Evolutionary conservation across 805 yeast genomes (phyloP).

Genomic region (Ogataea henricii): DNA sequence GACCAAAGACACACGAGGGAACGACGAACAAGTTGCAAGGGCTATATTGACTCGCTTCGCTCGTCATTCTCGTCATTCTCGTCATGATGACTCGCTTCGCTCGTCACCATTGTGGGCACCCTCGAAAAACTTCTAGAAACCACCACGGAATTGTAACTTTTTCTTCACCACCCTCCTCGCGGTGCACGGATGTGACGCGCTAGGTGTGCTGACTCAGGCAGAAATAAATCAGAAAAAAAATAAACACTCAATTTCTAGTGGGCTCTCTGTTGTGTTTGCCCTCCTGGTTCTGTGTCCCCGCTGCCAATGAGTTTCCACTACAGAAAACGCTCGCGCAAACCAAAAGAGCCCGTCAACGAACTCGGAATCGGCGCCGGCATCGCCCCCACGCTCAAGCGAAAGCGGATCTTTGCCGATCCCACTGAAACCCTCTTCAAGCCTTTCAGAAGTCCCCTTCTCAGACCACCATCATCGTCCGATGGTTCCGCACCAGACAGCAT

Average conservation of each 20-base stretch:
- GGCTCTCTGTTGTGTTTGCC: not conserved
- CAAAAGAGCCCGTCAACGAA: slow-evolving; percentile 33
- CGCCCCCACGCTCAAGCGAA: slow-evolving; percentile 55
- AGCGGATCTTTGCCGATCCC: slow-evolving; percentile 55
- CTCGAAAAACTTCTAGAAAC: no score
- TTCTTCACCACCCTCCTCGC: no score
- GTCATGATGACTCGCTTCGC: no score
- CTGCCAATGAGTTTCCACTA: not conserved
- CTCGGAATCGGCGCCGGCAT: slow-evolving; percentile 74
- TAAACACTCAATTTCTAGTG: no score
- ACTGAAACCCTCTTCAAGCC: slow-evolving; percentile 59
- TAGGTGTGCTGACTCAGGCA: not conserved
- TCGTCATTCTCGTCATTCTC: no score
- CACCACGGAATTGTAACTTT: no score
- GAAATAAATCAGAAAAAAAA: not conserved
- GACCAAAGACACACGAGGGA: no score
- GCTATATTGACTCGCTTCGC: no score
- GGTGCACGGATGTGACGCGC: slow-evolving; percentile 6
- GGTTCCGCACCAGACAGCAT: not conserved
- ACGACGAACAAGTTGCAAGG: no score
- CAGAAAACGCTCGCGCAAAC: slow-evolving; percentile 5
- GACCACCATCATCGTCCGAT: no score
- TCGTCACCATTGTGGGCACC: no score
- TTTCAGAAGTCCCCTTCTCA: slow-evolving; percentile 60
- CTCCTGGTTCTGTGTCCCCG: not conserved